Evolutionary conservation across 2,329 filamentous ascomycete species (phyloP).

Genomic region (Lachnellula willkommii): DNA sequence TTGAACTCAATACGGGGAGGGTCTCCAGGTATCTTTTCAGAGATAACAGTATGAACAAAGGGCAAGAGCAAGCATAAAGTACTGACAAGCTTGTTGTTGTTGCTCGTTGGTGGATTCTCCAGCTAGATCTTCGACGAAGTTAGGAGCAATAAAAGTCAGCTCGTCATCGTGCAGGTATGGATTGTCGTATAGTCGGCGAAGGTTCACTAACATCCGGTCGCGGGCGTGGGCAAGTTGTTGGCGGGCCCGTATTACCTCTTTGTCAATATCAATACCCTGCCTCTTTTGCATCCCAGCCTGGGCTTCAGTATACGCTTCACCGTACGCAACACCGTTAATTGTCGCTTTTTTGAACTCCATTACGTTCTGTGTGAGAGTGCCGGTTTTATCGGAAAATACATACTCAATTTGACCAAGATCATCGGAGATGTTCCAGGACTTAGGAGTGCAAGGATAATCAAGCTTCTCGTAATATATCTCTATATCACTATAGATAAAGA

Average conservation of each 20-base stretch:
- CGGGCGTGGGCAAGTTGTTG: slow-evolving; percentile 77
- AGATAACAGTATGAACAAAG: slow-evolving; percentile 95
- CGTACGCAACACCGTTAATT: slow-evolving; percentile 92
- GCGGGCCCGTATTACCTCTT: slow-evolving; percentile 65
- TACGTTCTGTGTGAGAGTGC: slow-evolving; percentile 82
- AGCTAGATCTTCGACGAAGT: slow-evolving; percentile 77
- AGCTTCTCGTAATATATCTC: slow-evolving; percentile 96
- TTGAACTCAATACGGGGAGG: slow-evolving; percentile 90
- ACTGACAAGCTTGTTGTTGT: slow-evolving; percentile 72
- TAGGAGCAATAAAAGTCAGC: slow-evolving; percentile 85
- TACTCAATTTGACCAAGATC: slow-evolving; percentile 98
- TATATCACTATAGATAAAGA: slow-evolving; percentile 95
- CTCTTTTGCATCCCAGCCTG: slow-evolving; percentile 94
- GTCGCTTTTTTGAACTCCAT: slow-evolving; percentile 99
- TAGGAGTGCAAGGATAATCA: slow-evolving; percentile 91
- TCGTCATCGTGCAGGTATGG: slow-evolving; percentile 86
- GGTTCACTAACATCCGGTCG: slow-evolving; percentile 61
- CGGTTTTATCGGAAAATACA: slow-evolving; percentile 94
- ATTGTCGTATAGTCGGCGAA: slow-evolving; percentile 78
- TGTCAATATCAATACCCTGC: slow-evolving; percentile 78
- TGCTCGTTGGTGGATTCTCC: slow-evolving; percentile 67
- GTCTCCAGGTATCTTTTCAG: slow-evolving; percentile 81
- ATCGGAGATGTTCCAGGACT: slow-evolving; percentile 98
- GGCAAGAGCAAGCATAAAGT: slow-evolving; percentile 91
- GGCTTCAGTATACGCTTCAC: slow-evolving; percentile 95